Evolutionary conservation across 176 grass and related monocot genomes (phyloP).

Genomic region (Cocos nucifera): DNA sequence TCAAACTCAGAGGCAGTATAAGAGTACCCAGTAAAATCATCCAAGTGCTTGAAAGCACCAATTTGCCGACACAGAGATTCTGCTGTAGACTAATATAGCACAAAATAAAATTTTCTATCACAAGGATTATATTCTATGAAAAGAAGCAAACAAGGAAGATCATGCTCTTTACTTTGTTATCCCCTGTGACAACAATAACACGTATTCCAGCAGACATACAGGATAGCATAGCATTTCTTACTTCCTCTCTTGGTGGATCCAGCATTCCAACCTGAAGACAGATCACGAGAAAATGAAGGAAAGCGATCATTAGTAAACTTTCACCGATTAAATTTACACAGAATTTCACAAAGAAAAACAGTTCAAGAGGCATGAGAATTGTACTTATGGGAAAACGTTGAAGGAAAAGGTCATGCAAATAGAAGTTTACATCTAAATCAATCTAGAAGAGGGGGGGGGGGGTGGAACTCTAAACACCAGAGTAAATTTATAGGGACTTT

Average conservation of each 20-base stretch:
- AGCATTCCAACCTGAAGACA: constrained; percentile 81
- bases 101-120: constrained; percentile 26
- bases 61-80: constrained; percentile 89
- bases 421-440: too few species aligned
- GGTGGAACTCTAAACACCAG: too few species aligned
- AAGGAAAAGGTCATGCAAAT: too few species aligned
- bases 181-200: constrained; percentile 97
- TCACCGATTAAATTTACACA: constrained; percentile 17
- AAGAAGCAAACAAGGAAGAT: too few species aligned
- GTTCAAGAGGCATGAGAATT: background rate
- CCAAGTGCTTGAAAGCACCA: constrained; percentile 81
- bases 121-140: background rate
- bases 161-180: constrained; percentile 68
- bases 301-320: constrained; percentile 6
- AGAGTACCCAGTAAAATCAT: constrained; percentile 72
- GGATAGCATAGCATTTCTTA: constrained; percentile 68
- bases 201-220: constrained; percentile 97
- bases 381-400: too few species aligned
- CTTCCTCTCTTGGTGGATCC: constrained; percentile 97
- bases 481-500: too few species aligned
- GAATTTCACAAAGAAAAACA: constrained; percentile 6
- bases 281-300: constrained; percentile 13
- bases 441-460: too few species aligned
- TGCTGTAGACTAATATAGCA: constrained; percentile 66
- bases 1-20: constrained; percentile 98